These are phyloP conservation scores for Cercospora citrullina DNA, from an alignment of 2,329 filamentous ascomycete species.

Conservation along the genomic window DNA sequence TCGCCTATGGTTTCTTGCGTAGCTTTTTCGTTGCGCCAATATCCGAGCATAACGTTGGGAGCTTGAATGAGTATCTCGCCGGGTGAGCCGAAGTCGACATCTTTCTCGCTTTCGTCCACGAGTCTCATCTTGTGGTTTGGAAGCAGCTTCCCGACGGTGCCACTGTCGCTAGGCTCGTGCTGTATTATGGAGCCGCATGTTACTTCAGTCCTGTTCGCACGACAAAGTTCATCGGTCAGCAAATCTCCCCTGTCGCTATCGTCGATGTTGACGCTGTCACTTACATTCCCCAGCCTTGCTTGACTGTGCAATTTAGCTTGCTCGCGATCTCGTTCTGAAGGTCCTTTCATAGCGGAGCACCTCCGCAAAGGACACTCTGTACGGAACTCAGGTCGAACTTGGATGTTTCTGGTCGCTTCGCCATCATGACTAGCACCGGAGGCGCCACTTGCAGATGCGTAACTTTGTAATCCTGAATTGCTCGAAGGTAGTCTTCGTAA, in stretches of 20 bases:
- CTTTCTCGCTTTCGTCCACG: constrained; percentile 45
- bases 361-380: constrained; percentile 44
- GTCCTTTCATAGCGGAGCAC: constrained; percentile 46
- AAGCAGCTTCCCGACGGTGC: constrained; percentile 43
- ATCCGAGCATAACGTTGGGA: constrained; percentile 45
- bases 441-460: constrained; percentile 46
- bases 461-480: constrained; percentile 42
- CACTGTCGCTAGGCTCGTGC: constrained; percentile 37
- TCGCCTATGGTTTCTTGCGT: constrained; percentile 44
- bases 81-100: constrained; percentile 41
- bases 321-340: constrained; percentile 44
- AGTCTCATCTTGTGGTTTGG: constrained; percentile 44
- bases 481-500: constrained; percentile 43
- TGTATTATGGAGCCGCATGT: constrained; percentile 45
- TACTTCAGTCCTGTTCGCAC: constrained; percentile 34
- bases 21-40: constrained; percentile 45
- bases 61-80: constrained; percentile 46
- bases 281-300: constrained; percentile 45
- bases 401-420: constrained; percentile 45
- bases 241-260: neutral
- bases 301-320: constrained; percentile 40
- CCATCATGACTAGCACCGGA: constrained; percentile 48
- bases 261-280: neutral
- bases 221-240: neutral
- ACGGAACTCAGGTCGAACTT: constrained; percentile 46